Conservation (phyloP, 2,329 filamentous ascomycete genomes). For the Bimuria novae-zelandiae region DNA sequence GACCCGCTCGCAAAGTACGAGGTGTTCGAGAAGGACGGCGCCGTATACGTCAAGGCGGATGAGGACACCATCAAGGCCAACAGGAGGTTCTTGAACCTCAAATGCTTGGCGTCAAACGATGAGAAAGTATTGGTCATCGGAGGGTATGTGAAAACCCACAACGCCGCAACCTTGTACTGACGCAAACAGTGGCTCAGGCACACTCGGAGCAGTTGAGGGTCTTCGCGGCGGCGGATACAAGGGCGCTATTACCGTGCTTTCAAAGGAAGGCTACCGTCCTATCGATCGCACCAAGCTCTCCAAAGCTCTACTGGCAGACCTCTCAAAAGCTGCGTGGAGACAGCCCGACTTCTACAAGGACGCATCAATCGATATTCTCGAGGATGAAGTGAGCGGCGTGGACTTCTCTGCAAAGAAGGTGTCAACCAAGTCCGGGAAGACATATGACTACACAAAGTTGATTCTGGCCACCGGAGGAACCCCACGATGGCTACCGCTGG, state of each 20-base stretch:
- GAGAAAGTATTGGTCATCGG: conserved; percentile 14
- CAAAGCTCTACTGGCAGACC: conserved; percentile 85
- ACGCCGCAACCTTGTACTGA: conserved; percentile 10
- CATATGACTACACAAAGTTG: conserved; percentile 81
- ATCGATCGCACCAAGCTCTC: conserved; percentile 96
- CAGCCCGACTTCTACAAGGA: conserved; percentile 76
- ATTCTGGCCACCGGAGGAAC: conserved; percentile 87
- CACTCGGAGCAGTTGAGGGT: conserved; percentile 79
- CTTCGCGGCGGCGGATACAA: conserved; percentile 81
- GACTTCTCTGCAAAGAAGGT: conserved; percentile 78
- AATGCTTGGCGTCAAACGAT: conserved; percentile 58
- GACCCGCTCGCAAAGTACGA: conserved; percentile 85
- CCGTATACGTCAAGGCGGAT: conserved; percentile 82
- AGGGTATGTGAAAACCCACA: conserved; percentile 21
- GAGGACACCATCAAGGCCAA: conserved; percentile 77
- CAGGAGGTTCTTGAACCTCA: conserved; percentile 73
- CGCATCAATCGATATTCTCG: conserved; percentile 60
- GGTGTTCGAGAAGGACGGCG: conserved; percentile 77
- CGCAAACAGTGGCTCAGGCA: conserved; percentile 70
- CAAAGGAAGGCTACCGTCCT: conserved; percentile 80
- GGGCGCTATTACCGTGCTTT: conserved; percentile 80
- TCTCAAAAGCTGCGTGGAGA: conserved; percentile 76
- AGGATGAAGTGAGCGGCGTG: conserved; percentile 69
- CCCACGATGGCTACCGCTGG: conserved; percentile 74
- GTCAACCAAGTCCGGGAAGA: conserved; percentile 72